Evolutionary conservation across 306 rosid species (phyloP).

Genomic region (Comarum palustre): DNA sequence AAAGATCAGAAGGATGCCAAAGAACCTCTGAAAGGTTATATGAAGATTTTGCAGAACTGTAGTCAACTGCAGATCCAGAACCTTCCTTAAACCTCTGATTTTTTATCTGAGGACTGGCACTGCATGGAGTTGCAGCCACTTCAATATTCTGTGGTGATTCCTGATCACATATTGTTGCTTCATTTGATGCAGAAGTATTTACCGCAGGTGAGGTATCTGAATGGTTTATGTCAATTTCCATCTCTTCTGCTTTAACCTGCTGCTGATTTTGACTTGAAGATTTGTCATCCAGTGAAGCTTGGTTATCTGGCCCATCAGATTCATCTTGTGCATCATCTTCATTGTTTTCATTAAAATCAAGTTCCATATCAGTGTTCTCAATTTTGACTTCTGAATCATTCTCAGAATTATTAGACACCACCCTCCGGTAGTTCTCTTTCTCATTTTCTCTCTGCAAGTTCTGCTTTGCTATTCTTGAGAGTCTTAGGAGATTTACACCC

Average conservation of each 20-base stretch:
- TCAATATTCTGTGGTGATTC: conserved; percentile 59
- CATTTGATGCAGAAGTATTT: conserved; percentile 43
- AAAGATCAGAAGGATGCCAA: conserved; percentile 95
- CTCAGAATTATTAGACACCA: conserved; percentile 54
- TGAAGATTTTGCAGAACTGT: conserved; percentile 55
- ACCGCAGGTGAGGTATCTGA: conserved; percentile 45
- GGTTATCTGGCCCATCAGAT: conserved; percentile 56
- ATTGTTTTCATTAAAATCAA: conserved; percentile 79
- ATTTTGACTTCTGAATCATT: conserved; percentile 89
- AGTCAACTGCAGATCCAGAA: conserved; percentile 55
- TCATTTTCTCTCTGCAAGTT: conserved; percentile 91
- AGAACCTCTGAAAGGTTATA: conserved; percentile 58
- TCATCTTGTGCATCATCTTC: conserved; percentile 86
- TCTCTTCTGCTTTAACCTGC: conserved; percentile 55
- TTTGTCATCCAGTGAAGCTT: conserved; percentile 49
- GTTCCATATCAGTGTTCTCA: conserved; percentile 97
- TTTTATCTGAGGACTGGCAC: conserved; percentile 66
- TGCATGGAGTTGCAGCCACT: conserved; percentile 57
- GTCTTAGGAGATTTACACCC: conserved; percentile 78
- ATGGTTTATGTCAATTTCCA: conserved; percentile 40
- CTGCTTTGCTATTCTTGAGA: conserved; percentile 85
- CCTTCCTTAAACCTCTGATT: conserved; percentile 71
- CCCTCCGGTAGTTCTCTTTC: conserved; percentile 94
- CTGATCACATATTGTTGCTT: conserved; percentile 47
- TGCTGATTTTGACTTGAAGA: conserved; percentile 38